These are phyloP conservation scores for Grigorovia yakushimaensis DNA, from an alignment of 805 yeast genomes.

Conservation along the genomic window DNA sequence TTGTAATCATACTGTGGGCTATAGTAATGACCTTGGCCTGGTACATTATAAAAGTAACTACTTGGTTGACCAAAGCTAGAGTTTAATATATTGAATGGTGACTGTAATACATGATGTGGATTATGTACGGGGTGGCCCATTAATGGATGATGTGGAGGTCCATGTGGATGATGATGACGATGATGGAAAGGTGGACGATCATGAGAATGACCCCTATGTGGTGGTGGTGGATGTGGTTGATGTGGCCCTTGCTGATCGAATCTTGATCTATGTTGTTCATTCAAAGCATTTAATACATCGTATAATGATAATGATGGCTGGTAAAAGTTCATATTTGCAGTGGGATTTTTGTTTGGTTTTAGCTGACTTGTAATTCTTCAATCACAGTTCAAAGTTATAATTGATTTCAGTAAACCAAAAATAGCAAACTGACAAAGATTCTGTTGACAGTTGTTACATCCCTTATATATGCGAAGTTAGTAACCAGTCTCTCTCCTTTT, in stretches of 20 bases:
- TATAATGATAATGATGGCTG: constrained; percentile 25
- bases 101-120: background rate
- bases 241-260: constrained; percentile 8
- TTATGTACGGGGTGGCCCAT: background rate
- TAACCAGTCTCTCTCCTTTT: no score
- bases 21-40: constrained; percentile 18
- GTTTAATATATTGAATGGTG: background rate
- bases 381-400: no score
- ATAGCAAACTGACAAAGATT: no score
- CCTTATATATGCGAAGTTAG: background rate
- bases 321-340: constrained; percentile 25
- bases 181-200: constrained; percentile 3
- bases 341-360: background rate
- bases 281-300: constrained; percentile 22
- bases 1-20: constrained; percentile 23
- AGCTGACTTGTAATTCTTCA: no score
- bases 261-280: constrained; percentile 14
- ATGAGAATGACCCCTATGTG: constrained; percentile 1
- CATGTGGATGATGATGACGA: constrained; percentile 1
- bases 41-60: constrained; percentile 8
- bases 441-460: background rate
- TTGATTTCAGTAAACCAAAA: no score
- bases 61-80: constrained; percentile 3
- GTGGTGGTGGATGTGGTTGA: no score
- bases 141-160: background rate